Percentiles rank a stretch among this genome's conserved stretches.
Conservation (phyloP, 371 early-diverging fungal species). For the Nosema muscidifuracis region DNA sequence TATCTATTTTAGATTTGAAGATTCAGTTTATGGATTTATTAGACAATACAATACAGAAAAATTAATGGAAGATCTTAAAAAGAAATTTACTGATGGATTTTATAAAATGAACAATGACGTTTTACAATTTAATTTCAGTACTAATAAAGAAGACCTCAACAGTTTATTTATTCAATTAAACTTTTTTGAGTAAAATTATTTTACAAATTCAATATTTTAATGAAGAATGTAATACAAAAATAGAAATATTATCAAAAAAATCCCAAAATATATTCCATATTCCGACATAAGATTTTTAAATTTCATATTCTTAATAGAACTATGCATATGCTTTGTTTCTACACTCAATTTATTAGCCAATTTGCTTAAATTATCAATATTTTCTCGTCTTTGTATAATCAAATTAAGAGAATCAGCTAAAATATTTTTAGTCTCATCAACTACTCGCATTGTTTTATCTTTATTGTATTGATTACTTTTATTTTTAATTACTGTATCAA, state of each 20-base stretch:
- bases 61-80: not conserved
- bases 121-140: not conserved
- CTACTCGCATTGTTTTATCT: slow-evolving; percentile 24
- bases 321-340: slow-evolving; percentile 44
- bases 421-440: slow-evolving; percentile 40
- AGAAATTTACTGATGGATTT: not conserved
- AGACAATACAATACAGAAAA: not conserved
- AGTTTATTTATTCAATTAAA: too few relatives aligned
- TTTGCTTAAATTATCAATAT: slow-evolving; percentile 44
- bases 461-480: slow-evolving; percentile 45
- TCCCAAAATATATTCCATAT: slow-evolving; percentile 41
- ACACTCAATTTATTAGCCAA: slow-evolving; percentile 33
- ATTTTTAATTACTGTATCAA: slow-evolving; percentile 33
- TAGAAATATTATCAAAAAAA: slow-evolving; percentile 35
- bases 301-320: slow-evolving; percentile 36
- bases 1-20: not conserved
- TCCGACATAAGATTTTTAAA: slow-evolving; percentile 21
- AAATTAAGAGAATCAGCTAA: slow-evolving; percentile 51
- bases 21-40: not conserved
- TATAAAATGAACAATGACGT: not conserved
- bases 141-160: too few relatives aligned
- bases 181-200: not conserved
- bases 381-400: slow-evolving; percentile 48
- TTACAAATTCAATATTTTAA: slow-evolving; percentile 17
- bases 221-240: slow-evolving; percentile 36